Evolutionary conservation across 345 rosid genomes (phyloP).

Genomic region (Eucalyptus sideroxylon): DNA sequence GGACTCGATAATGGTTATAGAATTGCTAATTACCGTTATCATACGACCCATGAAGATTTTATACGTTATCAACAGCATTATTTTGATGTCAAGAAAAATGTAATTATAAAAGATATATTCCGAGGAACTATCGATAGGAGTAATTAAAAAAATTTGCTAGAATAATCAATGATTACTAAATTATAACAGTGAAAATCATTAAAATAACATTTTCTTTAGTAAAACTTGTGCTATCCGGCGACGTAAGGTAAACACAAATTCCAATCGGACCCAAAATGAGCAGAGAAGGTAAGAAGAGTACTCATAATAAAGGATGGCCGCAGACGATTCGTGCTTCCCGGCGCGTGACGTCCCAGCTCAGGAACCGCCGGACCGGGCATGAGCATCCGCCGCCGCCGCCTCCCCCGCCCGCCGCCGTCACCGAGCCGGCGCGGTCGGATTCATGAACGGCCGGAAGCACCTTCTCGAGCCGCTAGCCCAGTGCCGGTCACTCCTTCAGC

Average conservation of each 20-base stretch:
- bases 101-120: not conserved
- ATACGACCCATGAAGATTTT: not conserved
- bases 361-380: not conserved
- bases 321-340: not conserved
- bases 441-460: not conserved
- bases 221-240: not conserved
- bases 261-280: not conserved
- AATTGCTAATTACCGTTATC: not conserved
- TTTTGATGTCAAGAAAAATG: not conserved
- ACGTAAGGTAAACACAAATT: not conserved
- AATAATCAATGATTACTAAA: not conserved
- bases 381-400: not conserved
- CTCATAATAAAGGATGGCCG: not conserved
- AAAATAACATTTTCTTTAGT: not conserved
- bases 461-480: not conserved
- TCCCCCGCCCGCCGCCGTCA: not conserved
- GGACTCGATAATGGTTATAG: not conserved
- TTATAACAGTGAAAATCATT: not conserved
- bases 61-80: not conserved
- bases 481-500: not conserved
- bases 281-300: not conserved
- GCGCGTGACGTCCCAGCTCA: not conserved
- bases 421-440: not conserved
- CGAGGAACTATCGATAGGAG: not conserved
- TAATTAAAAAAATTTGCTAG: not conserved